A percentile compares a stretch with the other conserved stretches of the same genome.
phyloP scores from a whole-genome alignment of 192 early-diverging fungal genomes.

The Jimgerdemannia flammicorona region DNA sequence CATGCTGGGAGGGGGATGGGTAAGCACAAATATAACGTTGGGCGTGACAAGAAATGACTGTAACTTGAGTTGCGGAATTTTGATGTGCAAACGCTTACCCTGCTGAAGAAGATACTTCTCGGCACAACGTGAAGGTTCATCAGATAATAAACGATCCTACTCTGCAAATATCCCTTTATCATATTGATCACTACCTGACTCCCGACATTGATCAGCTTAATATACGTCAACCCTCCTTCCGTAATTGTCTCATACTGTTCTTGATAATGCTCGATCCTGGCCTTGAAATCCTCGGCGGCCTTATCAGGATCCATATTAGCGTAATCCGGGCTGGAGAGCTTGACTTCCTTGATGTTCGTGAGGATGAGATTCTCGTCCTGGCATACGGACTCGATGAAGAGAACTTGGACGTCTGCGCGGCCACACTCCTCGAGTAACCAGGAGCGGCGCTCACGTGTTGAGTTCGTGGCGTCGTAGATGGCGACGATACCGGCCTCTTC shows the following conservation, averaged over 20 bases:
- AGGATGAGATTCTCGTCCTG: slow-evolving; percentile 84
- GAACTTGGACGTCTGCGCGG: slow-evolving; percentile 77
- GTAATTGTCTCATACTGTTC: slow-evolving; percentile 86
- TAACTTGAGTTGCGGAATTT: not conserved
- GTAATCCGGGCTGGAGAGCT: slow-evolving; percentile 94
- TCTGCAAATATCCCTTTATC: slow-evolving; percentile 93
- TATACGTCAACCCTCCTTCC: slow-evolving; percentile 73
- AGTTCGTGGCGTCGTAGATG: slow-evolving; percentile 99
- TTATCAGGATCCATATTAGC: slow-evolving; percentile 78
- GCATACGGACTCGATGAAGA: slow-evolving; percentile 97
- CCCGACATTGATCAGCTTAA: slow-evolving; percentile 96
- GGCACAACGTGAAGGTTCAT: slow-evolving; percentile 99
- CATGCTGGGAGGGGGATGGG: slow-evolving; percentile 46
- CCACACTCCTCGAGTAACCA: slow-evolving; percentile 70
- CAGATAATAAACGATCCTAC: slow-evolving; percentile 95
- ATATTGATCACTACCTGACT: slow-evolving; percentile 88
- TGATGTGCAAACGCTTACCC: slow-evolving; percentile 33
- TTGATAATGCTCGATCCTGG: slow-evolving; percentile 90
- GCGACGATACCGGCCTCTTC: slow-evolving; percentile 80
- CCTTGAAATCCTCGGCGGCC: slow-evolving; percentile 89
- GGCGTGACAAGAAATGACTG: not conserved
- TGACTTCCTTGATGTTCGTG: slow-evolving; percentile 94
- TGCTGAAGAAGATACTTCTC: slow-evolving; percentile 87
- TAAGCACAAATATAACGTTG: not conserved
- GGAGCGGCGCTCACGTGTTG: slow-evolving; percentile 76